A percentile compares a stretch with the other conserved stretches of the same genome.
Conservation (phyloP, 2,329 filamentous ascomycete species). For the Xylaria sp. region DNA sequence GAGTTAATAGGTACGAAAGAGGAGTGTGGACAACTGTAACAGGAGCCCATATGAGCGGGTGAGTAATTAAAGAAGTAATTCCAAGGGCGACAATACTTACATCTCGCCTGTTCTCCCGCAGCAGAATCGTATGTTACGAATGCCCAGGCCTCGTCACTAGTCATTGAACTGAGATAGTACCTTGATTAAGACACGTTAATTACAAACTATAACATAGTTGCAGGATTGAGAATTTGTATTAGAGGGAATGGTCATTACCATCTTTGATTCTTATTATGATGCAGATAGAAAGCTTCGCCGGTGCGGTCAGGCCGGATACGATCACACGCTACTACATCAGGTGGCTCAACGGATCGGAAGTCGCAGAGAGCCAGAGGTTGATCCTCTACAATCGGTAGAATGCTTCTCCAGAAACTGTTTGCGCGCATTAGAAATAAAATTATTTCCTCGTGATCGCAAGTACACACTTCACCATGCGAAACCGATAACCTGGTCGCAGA, state of each 20-base stretch:
- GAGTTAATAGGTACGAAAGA: not conserved
- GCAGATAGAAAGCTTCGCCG: not conserved
- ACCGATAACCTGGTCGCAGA: not conserved
- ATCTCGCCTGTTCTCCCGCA: not conserved
- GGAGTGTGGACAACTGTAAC: not conserved
- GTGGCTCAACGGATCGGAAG: not conserved
- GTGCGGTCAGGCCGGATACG: not conserved
- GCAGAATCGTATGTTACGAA: constrained; percentile 1
- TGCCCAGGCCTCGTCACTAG: not conserved
- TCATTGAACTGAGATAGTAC: constrained; percentile 4
- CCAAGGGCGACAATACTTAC: too few species aligned
- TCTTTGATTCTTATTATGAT: not conserved
- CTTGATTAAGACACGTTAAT: not conserved
- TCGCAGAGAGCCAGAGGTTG: not conserved
- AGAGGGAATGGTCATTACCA: not conserved
- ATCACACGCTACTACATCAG: not conserved
- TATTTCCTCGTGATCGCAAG: not conserved
- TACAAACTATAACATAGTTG: too few species aligned
- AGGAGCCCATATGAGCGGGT: too few species aligned
- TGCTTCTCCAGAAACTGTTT: not conserved
- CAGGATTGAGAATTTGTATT: too few species aligned
- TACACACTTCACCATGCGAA: not conserved
- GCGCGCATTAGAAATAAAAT: not conserved
- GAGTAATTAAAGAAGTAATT: too few species aligned
- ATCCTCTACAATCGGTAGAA: not conserved